Conservation (phyloP, 805 yeast species). For the Zygotorulaspora sp. region DNA sequence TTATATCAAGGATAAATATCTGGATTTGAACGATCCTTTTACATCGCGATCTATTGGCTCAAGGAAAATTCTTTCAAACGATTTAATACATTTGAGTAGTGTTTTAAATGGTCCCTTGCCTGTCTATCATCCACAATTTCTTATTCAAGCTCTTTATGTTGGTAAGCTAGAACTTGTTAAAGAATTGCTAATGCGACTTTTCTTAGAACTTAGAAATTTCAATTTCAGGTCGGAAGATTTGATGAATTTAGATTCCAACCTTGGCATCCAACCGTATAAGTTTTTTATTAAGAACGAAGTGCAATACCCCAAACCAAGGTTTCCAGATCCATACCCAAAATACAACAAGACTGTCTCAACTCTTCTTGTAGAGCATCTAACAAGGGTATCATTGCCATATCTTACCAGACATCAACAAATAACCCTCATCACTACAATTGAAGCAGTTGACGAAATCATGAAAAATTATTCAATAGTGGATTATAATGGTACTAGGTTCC, state of each 20-base stretch:
- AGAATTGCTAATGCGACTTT: slow-evolving; percentile 51
- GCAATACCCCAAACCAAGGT: slow-evolving; percentile 23
- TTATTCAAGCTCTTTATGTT: slow-evolving; percentile 68
- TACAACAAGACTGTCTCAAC: slow-evolving; percentile 45
- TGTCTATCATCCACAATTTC: slow-evolving; percentile 81
- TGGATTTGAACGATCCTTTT: slow-evolving; percentile 52
- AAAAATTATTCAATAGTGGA: slow-evolving; percentile 36
- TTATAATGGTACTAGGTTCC: slow-evolving; percentile 62
- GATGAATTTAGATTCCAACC: slow-evolving; percentile 30
- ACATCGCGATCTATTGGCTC: slow-evolving; percentile 55
- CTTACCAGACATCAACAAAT: slow-evolving; percentile 89
- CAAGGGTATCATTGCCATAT: slow-evolving; percentile 65
- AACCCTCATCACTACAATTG: slow-evolving; percentile 66
- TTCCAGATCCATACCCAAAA: slow-evolving; percentile 38
- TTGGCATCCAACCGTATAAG: slow-evolving; percentile 30
- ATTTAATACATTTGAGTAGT: slow-evolving; percentile 63
- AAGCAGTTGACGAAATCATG: slow-evolving; percentile 54
- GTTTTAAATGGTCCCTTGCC: slow-evolving; percentile 88
- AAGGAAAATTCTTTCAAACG: slow-evolving; percentile 48
- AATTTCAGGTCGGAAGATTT: slow-evolving; percentile 40
- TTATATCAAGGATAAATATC: slow-evolving; percentile 67
- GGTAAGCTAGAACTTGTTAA: slow-evolving; percentile 54
- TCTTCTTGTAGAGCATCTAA: slow-evolving; percentile 54
- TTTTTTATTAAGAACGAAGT: slow-evolving; percentile 25
- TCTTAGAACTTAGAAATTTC: slow-evolving; percentile 50